phyloP scores from a whole-genome alignment of 2,329 filamentous ascomycete species.

The Colletotrichum orbiculare region DNA sequence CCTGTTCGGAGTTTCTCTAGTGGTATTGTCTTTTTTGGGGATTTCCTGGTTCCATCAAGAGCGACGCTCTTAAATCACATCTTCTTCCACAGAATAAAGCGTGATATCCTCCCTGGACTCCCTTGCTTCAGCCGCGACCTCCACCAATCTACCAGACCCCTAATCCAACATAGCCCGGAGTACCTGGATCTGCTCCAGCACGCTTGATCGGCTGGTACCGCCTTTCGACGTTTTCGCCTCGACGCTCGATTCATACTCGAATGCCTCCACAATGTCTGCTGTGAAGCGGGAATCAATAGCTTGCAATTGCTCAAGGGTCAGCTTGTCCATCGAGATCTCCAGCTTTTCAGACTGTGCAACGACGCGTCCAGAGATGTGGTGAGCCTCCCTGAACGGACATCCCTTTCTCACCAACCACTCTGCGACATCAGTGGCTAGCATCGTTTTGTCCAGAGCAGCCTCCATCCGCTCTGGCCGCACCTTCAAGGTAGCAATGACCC shows the following conservation, averaged over 20 bases:
- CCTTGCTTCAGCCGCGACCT: too few species aligned
- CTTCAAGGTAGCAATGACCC: slow-evolving; percentile 75
- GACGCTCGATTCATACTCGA: slow-evolving; percentile 79
- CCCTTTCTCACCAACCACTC: slow-evolving; percentile 72
- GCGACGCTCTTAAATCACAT: too few species aligned
- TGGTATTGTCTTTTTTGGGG: too few species aligned
- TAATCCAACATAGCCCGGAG: slow-evolving; percentile 49
- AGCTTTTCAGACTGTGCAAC: slow-evolving; percentile 77
- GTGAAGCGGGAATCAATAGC: slow-evolving; percentile 74
- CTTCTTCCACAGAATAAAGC: too few species aligned
- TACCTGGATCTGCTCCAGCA: slow-evolving; percentile 68
- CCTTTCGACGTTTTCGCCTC: slow-evolving; percentile 76
- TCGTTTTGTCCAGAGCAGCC: slow-evolving; percentile 76
- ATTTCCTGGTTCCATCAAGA: too few species aligned
- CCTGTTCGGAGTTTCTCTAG: too few species aligned
- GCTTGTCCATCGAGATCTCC: slow-evolving; percentile 73
- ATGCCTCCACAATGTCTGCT: slow-evolving; percentile 71
- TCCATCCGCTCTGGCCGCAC: slow-evolving; percentile 77
- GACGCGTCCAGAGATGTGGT: slow-evolving; percentile 78
- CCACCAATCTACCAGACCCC: slow-evolving; percentile 16
- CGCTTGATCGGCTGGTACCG: slow-evolving; percentile 75
- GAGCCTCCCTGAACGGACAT: slow-evolving; percentile 81
- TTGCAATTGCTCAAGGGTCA: slow-evolving; percentile 75
- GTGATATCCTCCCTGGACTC: too few species aligned
- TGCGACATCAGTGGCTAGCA: slow-evolving; percentile 77